Evolutionary conservation across 495 filamentous ascomycete genomes (phyloP).

Genomic region (Podospora conica): DNA sequence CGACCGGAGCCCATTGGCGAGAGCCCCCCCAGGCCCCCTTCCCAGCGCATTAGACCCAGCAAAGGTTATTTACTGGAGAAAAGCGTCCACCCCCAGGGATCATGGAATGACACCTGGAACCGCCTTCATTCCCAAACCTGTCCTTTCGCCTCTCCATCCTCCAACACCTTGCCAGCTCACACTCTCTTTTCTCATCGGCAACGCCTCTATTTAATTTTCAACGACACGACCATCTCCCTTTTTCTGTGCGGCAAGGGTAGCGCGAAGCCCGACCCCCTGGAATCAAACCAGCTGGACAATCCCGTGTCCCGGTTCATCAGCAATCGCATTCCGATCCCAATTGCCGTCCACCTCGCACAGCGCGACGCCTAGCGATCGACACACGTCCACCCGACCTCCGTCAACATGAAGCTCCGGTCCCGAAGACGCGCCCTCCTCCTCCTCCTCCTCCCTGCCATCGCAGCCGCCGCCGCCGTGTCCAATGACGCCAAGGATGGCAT

Average conservation of each 20-base stretch:
- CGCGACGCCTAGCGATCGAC: background rate
- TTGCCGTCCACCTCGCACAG: background rate
- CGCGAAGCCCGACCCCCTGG: background rate
- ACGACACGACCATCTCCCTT: background rate
- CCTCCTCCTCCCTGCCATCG: conserved; percentile 41
- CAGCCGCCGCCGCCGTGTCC: conserved; percentile 28
- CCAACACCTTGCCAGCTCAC: conserved; percentile 5
- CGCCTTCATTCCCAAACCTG: background rate
- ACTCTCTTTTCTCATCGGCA: conserved; percentile 4
- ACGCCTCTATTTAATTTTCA: background rate
- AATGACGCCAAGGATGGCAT: conserved; percentile 16
- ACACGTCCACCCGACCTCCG: background rate
- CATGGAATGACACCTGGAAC: background rate
- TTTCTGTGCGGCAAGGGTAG: background rate
- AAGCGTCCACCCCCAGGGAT: background rate
- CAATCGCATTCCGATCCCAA: background rate
- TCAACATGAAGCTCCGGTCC: conserved; percentile 39
- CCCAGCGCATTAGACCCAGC: background rate
- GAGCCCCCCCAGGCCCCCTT: background rate
- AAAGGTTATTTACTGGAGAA: background rate
- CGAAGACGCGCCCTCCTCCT: conserved; percentile 37
- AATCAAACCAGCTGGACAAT: background rate
- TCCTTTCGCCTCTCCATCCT: conserved; percentile 1
- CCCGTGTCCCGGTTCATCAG: background rate
- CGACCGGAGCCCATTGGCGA: background rate